These are phyloP conservation scores for Tephrocybe sp. DNA, from an alignment of 768 basidiomycete genomes.

Conservation along the genomic window DNA sequence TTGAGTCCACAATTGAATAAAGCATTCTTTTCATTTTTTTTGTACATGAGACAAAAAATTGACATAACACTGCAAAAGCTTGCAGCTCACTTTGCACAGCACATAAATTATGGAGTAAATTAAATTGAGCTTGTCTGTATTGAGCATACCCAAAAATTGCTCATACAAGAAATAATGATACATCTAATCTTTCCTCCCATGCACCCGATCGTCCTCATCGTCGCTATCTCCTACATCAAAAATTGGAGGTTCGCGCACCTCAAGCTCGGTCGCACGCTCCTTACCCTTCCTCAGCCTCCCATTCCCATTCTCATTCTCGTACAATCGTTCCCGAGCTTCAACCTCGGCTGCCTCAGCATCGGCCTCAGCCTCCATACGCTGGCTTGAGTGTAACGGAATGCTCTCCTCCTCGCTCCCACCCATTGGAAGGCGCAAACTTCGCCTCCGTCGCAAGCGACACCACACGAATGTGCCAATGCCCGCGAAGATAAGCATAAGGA, in stretches of 20 bases:
- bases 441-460: conserved; percentile 61
- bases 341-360: conserved; percentile 25
- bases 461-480: conserved; percentile 77
- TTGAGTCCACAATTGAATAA: too few species aligned
- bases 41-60: too few species aligned
- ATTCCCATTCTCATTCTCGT: conserved; percentile 1
- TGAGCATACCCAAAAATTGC: background rate
- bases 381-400: conserved; percentile 60
- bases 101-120: background rate
- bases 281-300: conserved; percentile 45
- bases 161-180: background rate
- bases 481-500: conserved; percentile 70
- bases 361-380: conserved; percentile 46
- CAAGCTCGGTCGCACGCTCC: conserved; percentile 35
- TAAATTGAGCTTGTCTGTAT: background rate
- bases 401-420: conserved; percentile 56
- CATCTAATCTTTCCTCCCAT: conserved; percentile 5
- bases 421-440: conserved; percentile 37
- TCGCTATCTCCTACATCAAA: conserved; percentile 63
- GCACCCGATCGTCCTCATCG: conserved; percentile 39
- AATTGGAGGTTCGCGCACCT: conserved; percentile 38
- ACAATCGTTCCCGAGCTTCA: conserved; percentile 26
- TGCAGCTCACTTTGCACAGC: too few species aligned
- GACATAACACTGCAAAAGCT: too few species aligned
- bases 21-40: too few species aligned